Conservation (phyloP, 2,329 filamentous ascomycete species). For the Xylariaceae sp. region DNA sequence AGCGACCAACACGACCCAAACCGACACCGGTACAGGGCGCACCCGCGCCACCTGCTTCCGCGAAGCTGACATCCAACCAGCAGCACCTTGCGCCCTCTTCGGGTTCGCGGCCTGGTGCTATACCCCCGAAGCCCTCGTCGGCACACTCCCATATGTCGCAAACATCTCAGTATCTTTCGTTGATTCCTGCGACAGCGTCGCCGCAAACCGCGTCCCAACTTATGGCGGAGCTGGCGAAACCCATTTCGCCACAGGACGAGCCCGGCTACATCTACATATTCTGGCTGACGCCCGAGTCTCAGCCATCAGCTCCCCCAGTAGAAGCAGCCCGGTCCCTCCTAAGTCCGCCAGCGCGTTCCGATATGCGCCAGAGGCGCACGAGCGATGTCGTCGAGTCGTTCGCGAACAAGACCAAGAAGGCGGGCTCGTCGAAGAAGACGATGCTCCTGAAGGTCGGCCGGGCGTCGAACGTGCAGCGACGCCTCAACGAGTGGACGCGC, state of each 20-base stretch:
- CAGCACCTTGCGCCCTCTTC: slow-evolving; percentile 33
- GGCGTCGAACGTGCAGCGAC: slow-evolving; percentile 81
- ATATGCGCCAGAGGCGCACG: slow-evolving; percentile 47
- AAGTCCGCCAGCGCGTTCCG: slow-evolving; percentile 49
- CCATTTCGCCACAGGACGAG: slow-evolving; percentile 75
- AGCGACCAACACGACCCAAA: slow-evolving; percentile 48
- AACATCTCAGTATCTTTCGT: slow-evolving; percentile 57
- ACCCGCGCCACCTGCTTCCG: slow-evolving; percentile 31
- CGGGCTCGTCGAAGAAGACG: slow-evolving; percentile 52
- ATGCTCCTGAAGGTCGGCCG: slow-evolving; percentile 70
- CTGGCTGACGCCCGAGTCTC: slow-evolving; percentile 78
- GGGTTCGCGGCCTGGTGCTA: slow-evolving; percentile 32
- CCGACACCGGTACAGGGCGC: slow-evolving; percentile 49
- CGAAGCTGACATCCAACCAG: slow-evolving; percentile 35
- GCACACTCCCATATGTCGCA: slow-evolving; percentile 36
- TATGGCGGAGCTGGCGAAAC: slow-evolving; percentile 74
- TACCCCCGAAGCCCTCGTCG: slow-evolving; percentile 30
- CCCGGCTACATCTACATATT: slow-evolving; percentile 98
- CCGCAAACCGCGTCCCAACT: slow-evolving; percentile 71
- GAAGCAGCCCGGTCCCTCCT: slow-evolving; percentile 64
- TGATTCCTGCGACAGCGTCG: slow-evolving; percentile 70
- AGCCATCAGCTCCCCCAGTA: slow-evolving; percentile 55
- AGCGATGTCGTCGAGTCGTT: slow-evolving; percentile 60
- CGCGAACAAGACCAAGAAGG: slow-evolving; percentile 38
- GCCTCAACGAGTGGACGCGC: slow-evolving; percentile 89